These are phyloP conservation scores for Ambrosiella xylebori DNA, from an alignment of 2,329 filamentous ascomycete species.

Conservation along the genomic window DNA sequence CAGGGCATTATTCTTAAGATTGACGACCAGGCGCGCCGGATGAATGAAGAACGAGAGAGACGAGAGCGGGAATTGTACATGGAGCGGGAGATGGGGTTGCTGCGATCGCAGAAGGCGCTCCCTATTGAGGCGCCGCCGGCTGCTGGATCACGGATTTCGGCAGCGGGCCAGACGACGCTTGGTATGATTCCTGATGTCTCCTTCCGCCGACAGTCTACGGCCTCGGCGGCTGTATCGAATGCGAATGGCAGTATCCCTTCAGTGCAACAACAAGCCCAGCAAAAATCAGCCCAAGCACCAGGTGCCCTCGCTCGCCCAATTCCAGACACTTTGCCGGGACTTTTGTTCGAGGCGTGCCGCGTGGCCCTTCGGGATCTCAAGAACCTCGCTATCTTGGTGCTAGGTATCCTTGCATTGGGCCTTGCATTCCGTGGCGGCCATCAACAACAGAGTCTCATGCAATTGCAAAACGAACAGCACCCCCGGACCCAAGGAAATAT, in stretches of 20 bases:
- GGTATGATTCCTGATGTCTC: neutral
- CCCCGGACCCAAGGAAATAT: neutral
- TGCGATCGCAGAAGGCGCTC: neutral
- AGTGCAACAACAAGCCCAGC: neutral
- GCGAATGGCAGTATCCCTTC: no score
- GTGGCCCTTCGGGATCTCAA: slow-evolving; percentile 40
- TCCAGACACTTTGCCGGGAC: slow-evolving; percentile 32
- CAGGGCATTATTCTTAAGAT: slow-evolving; percentile 8
- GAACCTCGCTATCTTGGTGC: slow-evolving; percentile 38
- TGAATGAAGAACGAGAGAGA: slow-evolving; percentile 9
- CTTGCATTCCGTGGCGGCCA: slow-evolving; percentile 26
- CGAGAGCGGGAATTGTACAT: slow-evolving; percentile 3
- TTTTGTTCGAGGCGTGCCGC: slow-evolving; percentile 35
- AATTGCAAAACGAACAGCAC: slow-evolving; percentile 7
- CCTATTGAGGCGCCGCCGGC: slow-evolving; percentile 10
- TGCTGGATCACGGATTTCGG: no score
- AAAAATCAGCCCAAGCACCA: neutral
- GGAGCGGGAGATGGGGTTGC: neutral
- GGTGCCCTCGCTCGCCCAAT: neutral
- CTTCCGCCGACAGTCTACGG: neutral
- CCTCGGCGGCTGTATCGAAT: neutral
- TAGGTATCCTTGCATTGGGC: slow-evolving; percentile 36
- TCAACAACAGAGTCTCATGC: slow-evolving; percentile 16
- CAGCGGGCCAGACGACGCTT: neutral
- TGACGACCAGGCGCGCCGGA: slow-evolving; percentile 1